A percentile compares a stretch with the other conserved stretches of the same genome.
These are phyloP conservation scores for Alternaria incomplexa DNA, from an alignment of 2,329 filamentous ascomycete species.

Conservation along the genomic window DNA sequence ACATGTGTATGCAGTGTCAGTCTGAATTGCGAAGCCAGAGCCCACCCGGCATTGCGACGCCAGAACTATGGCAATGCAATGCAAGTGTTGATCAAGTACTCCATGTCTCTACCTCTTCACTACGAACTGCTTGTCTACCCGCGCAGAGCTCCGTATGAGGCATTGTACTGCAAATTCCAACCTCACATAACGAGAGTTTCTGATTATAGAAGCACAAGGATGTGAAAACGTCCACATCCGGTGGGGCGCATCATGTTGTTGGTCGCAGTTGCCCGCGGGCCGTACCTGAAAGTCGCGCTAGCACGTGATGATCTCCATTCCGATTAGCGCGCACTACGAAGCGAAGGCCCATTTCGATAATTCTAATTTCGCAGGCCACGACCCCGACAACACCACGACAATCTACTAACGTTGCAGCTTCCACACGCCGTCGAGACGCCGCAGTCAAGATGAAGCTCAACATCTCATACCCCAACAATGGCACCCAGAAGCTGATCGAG, in stretches of 20 bases:
- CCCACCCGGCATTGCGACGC: background rate
- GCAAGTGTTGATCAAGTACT: background rate
- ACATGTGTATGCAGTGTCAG: background rate
- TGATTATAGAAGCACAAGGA: background rate
- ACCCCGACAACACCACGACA: constrained; percentile 28
- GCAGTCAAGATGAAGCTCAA: constrained; percentile 73
- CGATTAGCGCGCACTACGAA: constrained; percentile 14
- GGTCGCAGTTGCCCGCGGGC: background rate
- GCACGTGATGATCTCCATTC: constrained; percentile 14
- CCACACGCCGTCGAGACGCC: constrained; percentile 39
- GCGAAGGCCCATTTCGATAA: constrained; percentile 13
- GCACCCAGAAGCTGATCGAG: constrained; percentile 99
- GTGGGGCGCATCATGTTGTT: background rate
- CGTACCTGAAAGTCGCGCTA: constrained; percentile 3
- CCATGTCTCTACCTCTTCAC: background rate
- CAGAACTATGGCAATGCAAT: background rate
- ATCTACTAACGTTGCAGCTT: constrained; percentile 47
- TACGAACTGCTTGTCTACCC: background rate
- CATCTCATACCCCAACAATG: constrained; percentile 94
- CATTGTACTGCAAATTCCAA: background rate
- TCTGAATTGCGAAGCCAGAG: no score
- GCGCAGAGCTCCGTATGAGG: background rate
- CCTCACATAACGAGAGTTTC: background rate
- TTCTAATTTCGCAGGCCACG: constrained; percentile 16
- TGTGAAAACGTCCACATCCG: background rate